Base-by-base conservation (phyloP, 1,139 yeast species). In the Sugiyamaella paludigena region DNA sequence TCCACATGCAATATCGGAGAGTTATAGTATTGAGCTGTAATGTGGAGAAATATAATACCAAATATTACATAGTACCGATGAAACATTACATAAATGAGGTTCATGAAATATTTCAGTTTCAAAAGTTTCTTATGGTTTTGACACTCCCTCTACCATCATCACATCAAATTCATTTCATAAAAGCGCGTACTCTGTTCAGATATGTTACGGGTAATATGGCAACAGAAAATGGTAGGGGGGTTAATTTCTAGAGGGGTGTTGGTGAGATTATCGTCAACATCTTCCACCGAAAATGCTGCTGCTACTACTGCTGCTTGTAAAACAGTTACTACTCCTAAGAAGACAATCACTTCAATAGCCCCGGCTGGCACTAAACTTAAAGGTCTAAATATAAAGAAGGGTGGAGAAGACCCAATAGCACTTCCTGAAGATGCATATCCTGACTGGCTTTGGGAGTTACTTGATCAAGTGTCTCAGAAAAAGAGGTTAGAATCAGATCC, bases 381-480 rank as follows among this genome's bases (percentile, higher is more conserved):
- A 61, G 74, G 75, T 24, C 72, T 91, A 62, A 86, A 86, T 60
- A 77, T 92, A 48, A 80, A 78, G 63, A 89, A 89, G 65, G 75
- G 77, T 34, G 95, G 94, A 19, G 81, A 83, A 54, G 96, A 89
- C 58, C 92, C 95, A n/a, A 83, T 88, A 6, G 98, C 98, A 1
- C 70, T 84, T 49, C 87, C 84, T 54, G 98, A 92, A 64, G 73
- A 75, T 36, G 96, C 91, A 61, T 92, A 92, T 64, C 98, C 98
- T 2, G 87, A 78, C 43, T 92, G 98, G 98, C 77, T 92, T 51
- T 92, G 98, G 98, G 80, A 77, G n/a, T 75, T 87, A 53, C 77
- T 89, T 40, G 95, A 89, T 64, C 74, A 78, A 50, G 75, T 75
- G 36, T 75, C 76, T 32, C 80, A 77, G 61, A 72, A 77, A 50